These are phyloP conservation scores for Phialophora tarda DNA, from an alignment of 2,329 filamentous ascomycete genomes.

Conservation along the genomic window DNA sequence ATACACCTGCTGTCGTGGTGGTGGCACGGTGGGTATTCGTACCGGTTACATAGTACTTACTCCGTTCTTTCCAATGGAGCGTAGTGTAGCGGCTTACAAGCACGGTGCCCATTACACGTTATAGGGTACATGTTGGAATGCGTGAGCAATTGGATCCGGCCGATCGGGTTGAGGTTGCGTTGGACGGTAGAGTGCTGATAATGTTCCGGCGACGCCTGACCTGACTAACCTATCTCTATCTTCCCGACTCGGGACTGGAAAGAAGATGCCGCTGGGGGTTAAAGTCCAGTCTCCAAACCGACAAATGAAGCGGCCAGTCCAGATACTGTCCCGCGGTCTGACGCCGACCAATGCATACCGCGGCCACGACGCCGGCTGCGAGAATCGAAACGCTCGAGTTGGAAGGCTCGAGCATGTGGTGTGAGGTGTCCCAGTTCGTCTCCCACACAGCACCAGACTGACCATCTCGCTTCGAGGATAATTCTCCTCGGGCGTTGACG, in stretches of 20 bases:
- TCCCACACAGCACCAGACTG: neutral
- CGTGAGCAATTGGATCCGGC: too few species aligned
- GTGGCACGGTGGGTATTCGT: neutral
- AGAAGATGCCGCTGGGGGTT: neutral
- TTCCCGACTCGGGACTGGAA: neutral
- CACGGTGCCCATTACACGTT: too few species aligned
- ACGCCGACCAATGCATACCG: neutral
- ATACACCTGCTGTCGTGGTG: neutral
- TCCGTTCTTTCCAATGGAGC: too few species aligned
- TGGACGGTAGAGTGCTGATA: too few species aligned
- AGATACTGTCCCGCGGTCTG: neutral
- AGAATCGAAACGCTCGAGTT: too few species aligned
- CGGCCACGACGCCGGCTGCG: too few species aligned
- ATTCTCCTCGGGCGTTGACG: neutral
- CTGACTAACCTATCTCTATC: neutral
- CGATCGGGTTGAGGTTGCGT: too few species aligned
- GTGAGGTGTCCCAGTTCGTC: neutral
- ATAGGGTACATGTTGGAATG: too few species aligned
- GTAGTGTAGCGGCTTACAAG: too few species aligned
- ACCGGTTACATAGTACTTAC: neutral
- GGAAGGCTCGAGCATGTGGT: neutral
- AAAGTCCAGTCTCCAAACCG: neutral
- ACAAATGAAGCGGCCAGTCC: neutral
- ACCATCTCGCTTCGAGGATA: neutral
- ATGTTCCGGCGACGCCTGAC: neutral